Conservation (phyloP, 192 early-diverging fungal genomes). For the Phlyctochytrium planicorne region DNA sequence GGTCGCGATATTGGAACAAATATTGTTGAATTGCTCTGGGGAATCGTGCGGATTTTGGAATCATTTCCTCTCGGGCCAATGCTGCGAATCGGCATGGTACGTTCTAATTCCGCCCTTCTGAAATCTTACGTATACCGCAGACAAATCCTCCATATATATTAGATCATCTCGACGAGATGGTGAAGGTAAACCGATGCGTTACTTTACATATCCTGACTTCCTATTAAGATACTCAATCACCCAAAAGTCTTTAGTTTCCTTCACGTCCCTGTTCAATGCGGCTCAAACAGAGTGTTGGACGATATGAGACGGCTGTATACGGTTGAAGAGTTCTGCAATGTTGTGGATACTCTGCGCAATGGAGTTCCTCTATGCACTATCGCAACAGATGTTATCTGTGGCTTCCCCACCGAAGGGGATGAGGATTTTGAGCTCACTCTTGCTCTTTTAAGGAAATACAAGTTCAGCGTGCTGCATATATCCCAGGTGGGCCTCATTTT, state of each 20-base stretch:
- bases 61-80: conserved; percentile 28
- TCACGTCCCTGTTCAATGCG: conserved; percentile 61
- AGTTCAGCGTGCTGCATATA: conserved; percentile 57
- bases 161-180: conserved; percentile 50
- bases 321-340: conserved; percentile 41
- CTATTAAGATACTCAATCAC: no score
- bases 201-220: no score
- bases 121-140: not conserved
- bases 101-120: conserved; percentile 29
- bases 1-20: conserved; percentile 48
- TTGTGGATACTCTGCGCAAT: conserved; percentile 35
- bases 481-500: conserved; percentile 31
- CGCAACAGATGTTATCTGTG: conserved; percentile 61
- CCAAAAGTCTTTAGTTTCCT: conserved; percentile 40
- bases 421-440: conserved; percentile 54
- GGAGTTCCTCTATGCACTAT: conserved; percentile 42
- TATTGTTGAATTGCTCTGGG: conserved; percentile 49
- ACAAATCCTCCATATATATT: conserved; percentile 66
- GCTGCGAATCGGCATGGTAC: conserved; percentile 60
- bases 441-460: conserved; percentile 36
- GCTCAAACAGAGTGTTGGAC: conserved; percentile 43
- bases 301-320: conserved; percentile 56
- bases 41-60: conserved; percentile 46
- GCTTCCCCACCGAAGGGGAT: conserved; percentile 56
- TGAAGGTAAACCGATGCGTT: no score